Base-by-base conservation (phyloP, 129 eudicot genomes). In the Flaveria ramosissima region DNA sequence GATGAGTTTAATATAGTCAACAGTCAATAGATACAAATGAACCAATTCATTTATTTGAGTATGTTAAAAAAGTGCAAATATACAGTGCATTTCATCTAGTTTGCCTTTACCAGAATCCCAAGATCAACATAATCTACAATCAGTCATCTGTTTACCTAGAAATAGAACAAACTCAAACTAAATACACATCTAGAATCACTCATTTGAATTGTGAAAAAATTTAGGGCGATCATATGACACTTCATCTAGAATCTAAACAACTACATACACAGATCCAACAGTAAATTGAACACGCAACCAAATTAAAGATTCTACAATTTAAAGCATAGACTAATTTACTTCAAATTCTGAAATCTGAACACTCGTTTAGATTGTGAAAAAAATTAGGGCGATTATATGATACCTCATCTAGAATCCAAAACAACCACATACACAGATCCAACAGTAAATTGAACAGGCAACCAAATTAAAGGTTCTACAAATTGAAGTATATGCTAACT, bases 191-290 rank as follows among this genome's bases (percentile, higher is more conserved):
- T n/a, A n/a, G n/a, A n/a, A 26, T 61, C 19, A 61, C 3, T 24
- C 68, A 12, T 26, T 30, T 61, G 16, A 24, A 1, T 26, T 13
- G 16, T 61, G 42, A 61, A 24, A 45, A 11, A 11, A 0, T 59
- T 11, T 10, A 10, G 65, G 36, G 65, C 65, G 24, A 56, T 56
- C 30, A 56, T 56, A 56, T 56, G 3, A 17, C 61, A 55, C 12
- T 55, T 19, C 15, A 21, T 21, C 32, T 20, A 57, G 16, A 57
- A 21, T 57, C 16, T 24, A 24, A 42, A 14, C 61, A 68, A 26
- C 48, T 42, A 42, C 53, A 76, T 50, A 27, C 36, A 20, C 14
- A 76, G 72, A 68, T 68, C 60, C 55, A 53, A 41, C 60, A 21
- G 46, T 36, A 39, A 67, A 14, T 13, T 39, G 21, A 52, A 67